Percentiles rank a stretch among this genome's conserved stretches.
phyloP scores from a whole-genome alignment of 192 early-diverging fungal species.

The Linnemannia elongata region DNA sequence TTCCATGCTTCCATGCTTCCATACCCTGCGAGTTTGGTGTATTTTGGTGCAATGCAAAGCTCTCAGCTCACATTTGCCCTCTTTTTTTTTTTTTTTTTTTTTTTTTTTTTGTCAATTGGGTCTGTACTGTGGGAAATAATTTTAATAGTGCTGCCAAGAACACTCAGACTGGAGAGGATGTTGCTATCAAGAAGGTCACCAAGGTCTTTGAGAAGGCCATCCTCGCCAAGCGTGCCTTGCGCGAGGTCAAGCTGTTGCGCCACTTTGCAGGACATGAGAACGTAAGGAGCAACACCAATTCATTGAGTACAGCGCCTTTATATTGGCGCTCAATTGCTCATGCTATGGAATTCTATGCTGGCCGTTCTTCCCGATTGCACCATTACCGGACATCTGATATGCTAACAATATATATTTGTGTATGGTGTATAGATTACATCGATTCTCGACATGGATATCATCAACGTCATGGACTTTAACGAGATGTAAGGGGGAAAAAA shows the following conservation, averaged over 20 bases:
- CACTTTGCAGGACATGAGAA: conserved; percentile 98
- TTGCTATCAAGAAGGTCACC: conserved; percentile 89
- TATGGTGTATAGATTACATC: conserved; percentile 75
- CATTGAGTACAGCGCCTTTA: neutral
- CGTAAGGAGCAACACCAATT: conserved; percentile 36
- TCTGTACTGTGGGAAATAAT: conserved; percentile 2
- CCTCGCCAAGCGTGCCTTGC: conserved; percentile 91
- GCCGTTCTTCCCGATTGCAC: no score
- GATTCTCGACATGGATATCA: conserved; percentile 92
- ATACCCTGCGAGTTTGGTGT: no score
- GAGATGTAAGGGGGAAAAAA: conserved; percentile 87
- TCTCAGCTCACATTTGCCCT: neutral
- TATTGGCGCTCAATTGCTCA: neutral
- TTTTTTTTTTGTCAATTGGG: neutral
- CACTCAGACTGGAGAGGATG: conserved; percentile 81
- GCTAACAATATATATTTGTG: neutral
- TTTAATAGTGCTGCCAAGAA: conserved; percentile 83
- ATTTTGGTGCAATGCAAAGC: neutral
- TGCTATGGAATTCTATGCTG: neutral
- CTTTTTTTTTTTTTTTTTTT: conserved; percentile 9
- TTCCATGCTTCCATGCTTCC: neutral
- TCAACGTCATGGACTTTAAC: conserved; percentile 88
- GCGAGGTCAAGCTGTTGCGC: conserved; percentile 94
- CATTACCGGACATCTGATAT: neutral
- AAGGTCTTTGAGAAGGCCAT: conserved; percentile 90